phyloP scores from a whole-genome alignment of 352 stramenopile species.

The Globisporangium radiosum region DNA sequence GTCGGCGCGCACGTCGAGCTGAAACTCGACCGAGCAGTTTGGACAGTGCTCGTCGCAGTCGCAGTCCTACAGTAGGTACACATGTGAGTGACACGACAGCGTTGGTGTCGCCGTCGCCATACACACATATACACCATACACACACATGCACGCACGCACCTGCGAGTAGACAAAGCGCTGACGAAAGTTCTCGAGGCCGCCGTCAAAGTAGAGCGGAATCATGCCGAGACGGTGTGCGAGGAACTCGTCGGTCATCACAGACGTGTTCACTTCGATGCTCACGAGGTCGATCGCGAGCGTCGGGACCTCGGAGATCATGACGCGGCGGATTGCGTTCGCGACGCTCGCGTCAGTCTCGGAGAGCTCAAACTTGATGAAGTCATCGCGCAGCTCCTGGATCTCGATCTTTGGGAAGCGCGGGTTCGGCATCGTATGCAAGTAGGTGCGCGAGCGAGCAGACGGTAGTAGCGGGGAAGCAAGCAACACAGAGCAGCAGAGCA shows the following conservation, averaged over 20 bases:
- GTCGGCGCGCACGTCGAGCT: conserved; percentile 89
- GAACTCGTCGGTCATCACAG: conserved; percentile 98
- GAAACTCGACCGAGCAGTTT: conserved; percentile 96
- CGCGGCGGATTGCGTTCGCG: conserved; percentile 95
- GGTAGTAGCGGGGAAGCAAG: too few species aligned
- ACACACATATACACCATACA: neutral
- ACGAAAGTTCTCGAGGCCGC: conserved; percentile 82
- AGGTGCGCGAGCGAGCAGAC: neutral
- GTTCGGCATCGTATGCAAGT: conserved; percentile 57
- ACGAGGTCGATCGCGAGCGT: conserved; percentile 99
- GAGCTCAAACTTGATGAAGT: conserved; percentile 97
- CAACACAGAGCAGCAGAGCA: too few species aligned
- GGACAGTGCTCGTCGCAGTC: conserved; percentile 95
- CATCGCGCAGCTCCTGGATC: conserved; percentile 91
- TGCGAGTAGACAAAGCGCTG: conserved; percentile 87
- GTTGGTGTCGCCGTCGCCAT: neutral
- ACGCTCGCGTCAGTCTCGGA: conserved; percentile 95
- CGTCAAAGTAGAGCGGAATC: conserved; percentile 92
- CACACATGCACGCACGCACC: conserved; percentile 6
- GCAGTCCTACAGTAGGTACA: conserved; percentile 43
- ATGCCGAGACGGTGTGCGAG: conserved; percentile 96
- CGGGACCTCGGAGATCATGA: conserved; percentile 97
- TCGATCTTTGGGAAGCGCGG: conserved; percentile 92
- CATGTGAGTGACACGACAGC: conserved; percentile 17
- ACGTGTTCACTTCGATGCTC: conserved; percentile 96